Evolutionary conservation across 2,329 filamentous ascomycete genomes (phyloP), one percentile per base, ranked within the genome.

Genomic region (Hymenoscyphus occultus): DNA sequence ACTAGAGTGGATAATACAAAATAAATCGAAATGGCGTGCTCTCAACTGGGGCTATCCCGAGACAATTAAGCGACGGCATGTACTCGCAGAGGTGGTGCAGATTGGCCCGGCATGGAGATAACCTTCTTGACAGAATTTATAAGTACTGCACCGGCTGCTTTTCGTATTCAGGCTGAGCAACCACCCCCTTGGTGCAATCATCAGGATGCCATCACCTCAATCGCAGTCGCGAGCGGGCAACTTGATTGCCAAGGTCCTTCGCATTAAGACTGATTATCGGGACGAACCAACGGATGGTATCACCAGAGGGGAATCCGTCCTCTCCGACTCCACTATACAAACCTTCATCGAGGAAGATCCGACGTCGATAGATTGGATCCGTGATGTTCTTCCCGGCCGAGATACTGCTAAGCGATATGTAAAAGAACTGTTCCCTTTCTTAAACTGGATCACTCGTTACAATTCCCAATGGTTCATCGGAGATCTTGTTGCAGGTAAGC

Each of bases 391-490:
- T 0, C 94, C 94, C 0, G 76, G 80, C 9, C 69, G 75, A 0
- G 83, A 90, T 42, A 62, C 89, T 3, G 60, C 77, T 4, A 71
- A 79, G 45, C 19, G 45, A 2, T 99, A 97, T 74, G 64, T 87
- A 64, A 79, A 81, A 69, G 90, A 85, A 14, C 80, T 98, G 1
- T 96, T 99, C 71, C 95, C 95, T 0, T 98, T 97, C 75, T 76
- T 90, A 5, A 82, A 86, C n/a, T 99, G 95, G 95, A 94, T 98
- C 64, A 78, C 81, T 10, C 86, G 88, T 71, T 99, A 99, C 80
- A 99, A 99, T 75, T 13, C 88, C 3, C 88, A 93, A 80, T 99
- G 95, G 95, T 78, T 97, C 6, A 77, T 87, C 14, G 95, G 95
- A 72, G 95, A 99, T 79, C 78, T 98, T 58, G 88, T 98, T 64